phyloP scores from a whole-genome alignment of 331 rosid genomes.

The Cydonia oblonga region DNA sequence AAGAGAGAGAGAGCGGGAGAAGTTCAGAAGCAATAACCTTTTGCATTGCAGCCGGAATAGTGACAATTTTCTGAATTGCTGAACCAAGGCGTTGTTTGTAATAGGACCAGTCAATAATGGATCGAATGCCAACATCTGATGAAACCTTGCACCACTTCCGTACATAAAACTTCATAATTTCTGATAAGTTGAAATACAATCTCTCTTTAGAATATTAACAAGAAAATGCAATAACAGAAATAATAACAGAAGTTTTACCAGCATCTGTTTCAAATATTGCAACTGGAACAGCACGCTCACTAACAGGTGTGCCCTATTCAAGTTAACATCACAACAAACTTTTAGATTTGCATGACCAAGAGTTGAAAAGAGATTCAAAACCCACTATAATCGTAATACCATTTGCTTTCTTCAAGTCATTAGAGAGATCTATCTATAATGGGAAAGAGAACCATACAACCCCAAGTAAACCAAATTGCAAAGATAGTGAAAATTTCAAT shows the following conservation, averaged over 20 bases:
- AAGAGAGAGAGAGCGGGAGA: neutral
- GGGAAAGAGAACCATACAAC: neutral
- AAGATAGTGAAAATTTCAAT: neutral
- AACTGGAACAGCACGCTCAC: conserved; percentile 99
- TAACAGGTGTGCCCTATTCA: conserved; percentile 90
- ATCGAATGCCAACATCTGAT: conserved; percentile 76
- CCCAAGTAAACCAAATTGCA: neutral
- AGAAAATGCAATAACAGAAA: conserved; percentile 3
- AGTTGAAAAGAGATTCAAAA: neutral
- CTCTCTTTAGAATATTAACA: conserved; percentile 11
- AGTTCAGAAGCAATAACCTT: conserved; percentile 47
- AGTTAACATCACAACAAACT: conserved; percentile 8
- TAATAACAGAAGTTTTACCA: conserved; percentile 41
- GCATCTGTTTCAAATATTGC: conserved; percentile 94
- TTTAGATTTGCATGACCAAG: neutral
- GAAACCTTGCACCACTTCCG: conserved; percentile 98
- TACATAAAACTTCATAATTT: conserved; percentile 77
- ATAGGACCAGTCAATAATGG: conserved; percentile 94
- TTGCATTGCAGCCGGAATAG: conserved; percentile 99
- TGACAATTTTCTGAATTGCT: conserved; percentile 81
- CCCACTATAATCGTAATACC: neutral
- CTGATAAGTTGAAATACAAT: conserved; percentile 35
- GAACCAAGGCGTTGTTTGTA: conserved; percentile 95
- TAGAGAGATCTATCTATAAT: neutral
- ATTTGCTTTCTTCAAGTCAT: neutral